A percentile compares a stretch with the other conserved stretches of the same genome.
Conservation (phyloP, 164 flowering plant species). For the Kingdonia uniflora region DNA sequence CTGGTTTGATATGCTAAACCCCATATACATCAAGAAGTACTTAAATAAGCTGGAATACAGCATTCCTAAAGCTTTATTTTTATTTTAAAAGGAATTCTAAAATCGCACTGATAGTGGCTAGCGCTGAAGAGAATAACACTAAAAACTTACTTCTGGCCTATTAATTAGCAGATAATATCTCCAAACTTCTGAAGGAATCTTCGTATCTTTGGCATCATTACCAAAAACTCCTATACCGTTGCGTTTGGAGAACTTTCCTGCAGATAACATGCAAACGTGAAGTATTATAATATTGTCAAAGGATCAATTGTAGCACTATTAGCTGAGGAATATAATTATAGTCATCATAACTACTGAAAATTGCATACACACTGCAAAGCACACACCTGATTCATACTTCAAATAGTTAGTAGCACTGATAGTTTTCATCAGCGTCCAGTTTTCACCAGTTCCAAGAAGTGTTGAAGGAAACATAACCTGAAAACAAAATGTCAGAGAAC, state of each 20-base stretch:
- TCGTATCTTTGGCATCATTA: conserved; percentile 84
- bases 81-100: background rate
- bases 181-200: conserved; percentile 96
- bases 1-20: too few relatives aligned
- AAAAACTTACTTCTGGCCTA: conserved; percentile 71
- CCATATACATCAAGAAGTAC: too few relatives aligned
- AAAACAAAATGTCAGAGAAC: background rate
- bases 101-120: background rate
- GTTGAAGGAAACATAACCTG: conserved; percentile 96
- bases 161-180: conserved; percentile 85
- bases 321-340: too few relatives aligned
- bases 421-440: conserved; percentile 91
- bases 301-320: too few relatives aligned
- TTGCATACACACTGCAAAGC: background rate
- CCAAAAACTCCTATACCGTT: conserved; percentile 95
- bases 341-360: background rate
- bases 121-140: too few relatives aligned
- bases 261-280: conserved; percentile 5
- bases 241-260: conserved; percentile 71
- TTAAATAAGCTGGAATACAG: too few relatives aligned
- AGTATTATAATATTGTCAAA: too few relatives aligned
- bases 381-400: conserved; percentile 80
- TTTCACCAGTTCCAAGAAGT: conserved; percentile 81
- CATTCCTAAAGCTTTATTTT: too few relatives aligned
- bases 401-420: conserved; percentile 94